Base-by-base conservation (phyloP, 805 yeast genomes). In the Saccharomycopsis sp. region DNA sequence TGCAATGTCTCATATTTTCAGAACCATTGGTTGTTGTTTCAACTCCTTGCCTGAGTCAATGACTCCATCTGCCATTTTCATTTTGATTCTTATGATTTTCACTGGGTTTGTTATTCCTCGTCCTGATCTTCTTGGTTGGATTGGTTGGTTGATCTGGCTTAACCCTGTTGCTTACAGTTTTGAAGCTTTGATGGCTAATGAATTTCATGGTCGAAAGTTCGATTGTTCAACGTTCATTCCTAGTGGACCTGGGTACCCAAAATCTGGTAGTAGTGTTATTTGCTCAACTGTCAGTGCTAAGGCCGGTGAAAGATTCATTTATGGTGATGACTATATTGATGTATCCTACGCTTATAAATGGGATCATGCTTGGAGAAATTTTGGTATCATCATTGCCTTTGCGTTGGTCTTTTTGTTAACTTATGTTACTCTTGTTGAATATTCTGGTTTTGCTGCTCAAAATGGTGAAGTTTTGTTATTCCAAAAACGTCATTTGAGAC, bases 181-280 rank as follows among this genome's bases (percentile, higher is more conserved):
- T 46, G 84, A 76, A 54, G 54, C 74, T 13, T 60, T 76, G 52
- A 65, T 77, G 63, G 62, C 70, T 5, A 69, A 69, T 45, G 81
- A 77, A 57, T 76, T 76, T 55, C 65, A 66, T 46, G 70, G 68
- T 31, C 62, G 75, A 45, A 59, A 64, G 33, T 74, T 74, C 66
- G 50, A 57, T 21, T 77, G 85, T 60, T 51, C 69, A 33, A 36
- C 54, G 1, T 62, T 58, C 43, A 59, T 77, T 46, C 85, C 85
- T 15, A 39, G 54, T 37, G 84, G 83, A 45, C 61, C 69, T 3
- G 71, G 68, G n/a, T 77, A 76, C 54, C 67, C 61, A 30, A 55
- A 62, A 45, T 52, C 67, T 21, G 47, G 66, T 2, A 29, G 57
- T 5, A 56, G 45, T 3, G 60, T 68, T 44, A 67, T 74, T 29